A percentile compares a stretch with the other conserved stretches of the same genome.
phyloP scores from a whole-genome alignment of 768 basidiomycete species.

The Fomitopsis pulvina region DNA sequence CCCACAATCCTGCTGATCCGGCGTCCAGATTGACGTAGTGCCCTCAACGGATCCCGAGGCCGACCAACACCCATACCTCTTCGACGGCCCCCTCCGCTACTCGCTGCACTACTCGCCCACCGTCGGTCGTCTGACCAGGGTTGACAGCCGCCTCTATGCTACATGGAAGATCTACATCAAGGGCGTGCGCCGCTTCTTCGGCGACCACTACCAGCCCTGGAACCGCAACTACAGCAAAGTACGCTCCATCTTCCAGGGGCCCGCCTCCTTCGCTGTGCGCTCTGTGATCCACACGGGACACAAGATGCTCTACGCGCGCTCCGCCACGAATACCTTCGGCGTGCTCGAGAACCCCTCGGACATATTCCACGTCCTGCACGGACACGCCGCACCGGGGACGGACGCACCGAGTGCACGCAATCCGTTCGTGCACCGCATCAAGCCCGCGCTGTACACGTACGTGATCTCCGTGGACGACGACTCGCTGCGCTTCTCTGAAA shows the following conservation, averaged over 20 bases:
- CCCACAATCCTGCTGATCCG: background rate
- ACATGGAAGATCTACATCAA: slow-evolving; percentile 74
- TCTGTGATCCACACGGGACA: slow-evolving; percentile 68
- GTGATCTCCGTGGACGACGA: slow-evolving; percentile 72
- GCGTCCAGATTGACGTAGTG: slow-evolving; percentile 46
- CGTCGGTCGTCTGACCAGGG: slow-evolving; percentile 54
- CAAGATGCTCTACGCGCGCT: slow-evolving; percentile 66
- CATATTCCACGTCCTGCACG: slow-evolving; percentile 45
- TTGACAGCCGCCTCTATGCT: slow-evolving; percentile 63
- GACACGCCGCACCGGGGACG: slow-evolving; percentile 18
- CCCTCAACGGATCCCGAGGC: slow-evolving; percentile 37
- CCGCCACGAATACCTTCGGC: slow-evolving; percentile 56
- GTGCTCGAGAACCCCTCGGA: slow-evolving; percentile 44
- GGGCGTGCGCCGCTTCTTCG: slow-evolving; percentile 53
- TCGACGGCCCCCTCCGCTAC: slow-evolving; percentile 69
- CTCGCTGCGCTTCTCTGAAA: slow-evolving; percentile 78
- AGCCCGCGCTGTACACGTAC: slow-evolving; percentile 83
- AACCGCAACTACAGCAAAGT: slow-evolving; percentile 62
- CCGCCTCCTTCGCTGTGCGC: slow-evolving; percentile 56
- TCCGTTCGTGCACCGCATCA: slow-evolving; percentile 42
- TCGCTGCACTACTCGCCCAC: slow-evolving; percentile 68
- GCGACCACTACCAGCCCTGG: slow-evolving; percentile 58
- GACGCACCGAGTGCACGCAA: slow-evolving; percentile 1
- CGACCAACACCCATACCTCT: slow-evolving; percentile 46
- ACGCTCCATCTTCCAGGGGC: slow-evolving; percentile 63